These are phyloP conservation scores for Nicotiana noctiflora DNA, from an alignment of 257 asterid genomes.

Conservation along the genomic window DNA sequence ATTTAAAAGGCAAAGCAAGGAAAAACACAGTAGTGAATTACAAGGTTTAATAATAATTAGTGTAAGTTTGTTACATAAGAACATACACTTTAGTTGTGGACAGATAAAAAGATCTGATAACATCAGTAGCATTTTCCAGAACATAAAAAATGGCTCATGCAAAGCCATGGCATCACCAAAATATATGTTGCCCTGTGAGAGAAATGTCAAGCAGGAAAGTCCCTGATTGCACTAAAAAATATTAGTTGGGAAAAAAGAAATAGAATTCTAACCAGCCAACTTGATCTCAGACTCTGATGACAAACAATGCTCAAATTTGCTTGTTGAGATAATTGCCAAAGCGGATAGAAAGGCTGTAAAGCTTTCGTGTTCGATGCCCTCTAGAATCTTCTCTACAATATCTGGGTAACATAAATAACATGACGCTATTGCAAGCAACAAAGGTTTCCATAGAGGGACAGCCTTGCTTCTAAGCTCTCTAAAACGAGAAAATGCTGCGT, in stretches of 20 bases:
- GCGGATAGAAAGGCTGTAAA: conserved; percentile 24
- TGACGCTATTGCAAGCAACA: conserved; percentile 31
- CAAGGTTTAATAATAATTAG: neutral
- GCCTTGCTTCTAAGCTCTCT: conserved; percentile 22
- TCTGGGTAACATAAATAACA: conserved; percentile 35
- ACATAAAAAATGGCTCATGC: neutral
- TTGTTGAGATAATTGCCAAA: conserved; percentile 20
- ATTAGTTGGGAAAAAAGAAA: neutral
- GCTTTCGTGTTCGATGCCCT: conserved; percentile 22
- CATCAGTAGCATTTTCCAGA: neutral
- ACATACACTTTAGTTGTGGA: neutral
- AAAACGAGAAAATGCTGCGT: conserved; percentile 32
- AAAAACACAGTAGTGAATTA: neutral
- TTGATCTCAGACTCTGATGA: conserved; percentile 29
- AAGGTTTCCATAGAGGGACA: conserved; percentile 33
- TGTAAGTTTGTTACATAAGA: neutral
- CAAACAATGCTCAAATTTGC: conserved; percentile 26
- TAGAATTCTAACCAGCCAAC: conserved; percentile 29
- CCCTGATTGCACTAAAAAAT: neutral
- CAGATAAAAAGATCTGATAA: neutral
- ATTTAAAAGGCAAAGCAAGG: neutral
- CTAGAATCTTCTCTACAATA: conserved; percentile 21
- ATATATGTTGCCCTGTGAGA: neutral
- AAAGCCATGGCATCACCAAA: neutral
- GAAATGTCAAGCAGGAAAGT: neutral